Evolutionary conservation across 129 eudicot species (phyloP), one percentile per base, ranked within the genome.

Genomic region (Flaveria trinervia): DNA sequence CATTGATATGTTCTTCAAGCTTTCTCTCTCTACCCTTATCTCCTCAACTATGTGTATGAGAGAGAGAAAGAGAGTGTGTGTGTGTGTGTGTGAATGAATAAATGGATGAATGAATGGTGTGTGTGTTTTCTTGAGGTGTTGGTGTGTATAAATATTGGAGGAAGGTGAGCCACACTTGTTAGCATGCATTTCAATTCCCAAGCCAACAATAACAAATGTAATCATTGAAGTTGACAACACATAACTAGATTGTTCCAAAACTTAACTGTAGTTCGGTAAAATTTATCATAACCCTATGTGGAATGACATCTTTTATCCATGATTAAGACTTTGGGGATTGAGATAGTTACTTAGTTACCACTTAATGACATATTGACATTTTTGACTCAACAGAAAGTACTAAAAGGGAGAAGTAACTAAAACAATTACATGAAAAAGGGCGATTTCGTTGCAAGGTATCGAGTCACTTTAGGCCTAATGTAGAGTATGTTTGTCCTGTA

Each of bases 91-190:
- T 36, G 41, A 36, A 36, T 36, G 41, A 36, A 36, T 36, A 36
- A 36, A 70, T n/a, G 71, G 0, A 49, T 18, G 54, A 55, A 25
- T 33, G 81, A 52, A 51, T 49, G 74, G 79, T 73, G 79, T 69
- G 73, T 73, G 84, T 70, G 57, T 67, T 62, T 80, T 80, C 64
- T 23, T 73, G 79, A 80, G 79, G 79, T 73, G 79, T 73, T 80
- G 75, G 57, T 74, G 70, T 56, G 80, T 74, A 74, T 80, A 68
- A 74, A 80, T 80, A 74, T 80, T 74, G 76, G 80, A 74, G 80
- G 80, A 80, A 80, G 84, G 84, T 80, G 84, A 80, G 80, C 84
- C 84, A 80, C 80, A 79, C 82, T 71, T 79, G 72, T 46, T 18
- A 55, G 71, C 76, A 80, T 74, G 79, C 54, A 61, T 55, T 41